Base-by-base conservation (phyloP, 306 rosid species). In the Prosopis cineraria region DNA sequence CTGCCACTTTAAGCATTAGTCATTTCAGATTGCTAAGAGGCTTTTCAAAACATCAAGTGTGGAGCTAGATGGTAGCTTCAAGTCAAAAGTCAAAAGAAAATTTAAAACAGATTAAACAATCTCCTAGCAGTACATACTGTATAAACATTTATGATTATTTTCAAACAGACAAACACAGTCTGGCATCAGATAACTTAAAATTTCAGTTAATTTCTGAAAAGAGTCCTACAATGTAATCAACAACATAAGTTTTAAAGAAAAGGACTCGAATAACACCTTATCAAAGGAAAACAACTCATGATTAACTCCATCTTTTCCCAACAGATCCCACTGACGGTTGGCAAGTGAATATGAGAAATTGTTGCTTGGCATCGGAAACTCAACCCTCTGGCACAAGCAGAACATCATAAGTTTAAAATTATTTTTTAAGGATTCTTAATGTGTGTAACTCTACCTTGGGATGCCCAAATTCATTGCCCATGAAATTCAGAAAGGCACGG, bases 381-480 rank as follows among this genome's bases (percentile, higher is more conserved):
- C 98, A 34, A 95, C 92, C 78, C 97, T 80, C 98, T 95, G 80
- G 60, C 29, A 80, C 55, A 82, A 17, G 79, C 3, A 76, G 29
- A 88, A 65, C 77, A 80, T 65, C 70, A 70, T 85, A 78, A 80
- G 75, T 81, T 29, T 62, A 12, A 19, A 43, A 44, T 74, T 71
- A 78, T 14, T 37, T 34, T 75, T 29, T 58, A 58, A 62, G 72
- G 22, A 62, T 74, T 68, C 71, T 27, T n/a, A 29, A 52, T 50
- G 77, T 6, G 27, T 72, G 75, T 30, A 63, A 75, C 59, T 36
- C 85, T 68, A 91, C 98, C 97, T 91, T 83, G 70, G 98, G 97
- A 88, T 95, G 98, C 78, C 93, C 98, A 82, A 92, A 95, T 83
- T 95, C 98, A 85, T 92, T 95, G 80, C 98, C 98, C 93, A 92